phyloP scores from a whole-genome alignment of 768 basidiomycete genomes.

The Lentinula sp. region DNA sequence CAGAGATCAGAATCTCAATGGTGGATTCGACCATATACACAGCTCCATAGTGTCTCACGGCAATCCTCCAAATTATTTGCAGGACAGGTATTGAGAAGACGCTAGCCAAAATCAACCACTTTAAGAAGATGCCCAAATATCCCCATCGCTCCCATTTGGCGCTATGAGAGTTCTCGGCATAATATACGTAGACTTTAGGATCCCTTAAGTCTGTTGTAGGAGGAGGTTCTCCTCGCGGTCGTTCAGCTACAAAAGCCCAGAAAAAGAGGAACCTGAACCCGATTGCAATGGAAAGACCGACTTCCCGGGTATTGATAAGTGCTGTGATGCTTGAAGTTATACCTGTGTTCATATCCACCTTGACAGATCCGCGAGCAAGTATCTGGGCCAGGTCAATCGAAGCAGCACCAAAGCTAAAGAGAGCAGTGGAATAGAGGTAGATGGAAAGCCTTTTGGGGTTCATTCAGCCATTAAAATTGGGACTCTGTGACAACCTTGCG shows the following conservation, averaged over 20 bases:
- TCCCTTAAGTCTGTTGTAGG: slow-evolving; percentile 7
- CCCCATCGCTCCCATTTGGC: slow-evolving; percentile 68
- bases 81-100: slow-evolving; percentile 44
- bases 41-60: slow-evolving; percentile 30
- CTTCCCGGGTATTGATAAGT: slow-evolving; percentile 50
- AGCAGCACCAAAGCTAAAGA: slow-evolving; percentile 56
- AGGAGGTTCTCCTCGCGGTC: slow-evolving; percentile 40
- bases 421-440: slow-evolving; percentile 50
- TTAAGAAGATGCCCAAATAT: slow-evolving; percentile 41
- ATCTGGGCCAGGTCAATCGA: slow-evolving; percentile 57
- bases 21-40: slow-evolving; percentile 55
- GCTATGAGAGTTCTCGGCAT: slow-evolving; percentile 33
- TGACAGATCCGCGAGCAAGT: slow-evolving; percentile 30
- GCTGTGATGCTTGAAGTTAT: slow-evolving; percentile 22
- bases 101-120: slow-evolving; percentile 42
- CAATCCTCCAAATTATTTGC: slow-evolving; percentile 60
- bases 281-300: slow-evolving; percentile 48
- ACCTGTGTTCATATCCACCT: slow-evolving; percentile 16
- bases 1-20: slow-evolving; percentile 52
- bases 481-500: background rate
- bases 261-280: slow-evolving; percentile 61
- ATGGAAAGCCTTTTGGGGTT: slow-evolving; percentile 29
- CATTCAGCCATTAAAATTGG: background rate
- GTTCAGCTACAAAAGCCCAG: slow-evolving; percentile 58
- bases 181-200: slow-evolving; percentile 11